phyloP scores from a whole-genome alignment of 345 rosid species.

The Dipteronia sinensis region DNA sequence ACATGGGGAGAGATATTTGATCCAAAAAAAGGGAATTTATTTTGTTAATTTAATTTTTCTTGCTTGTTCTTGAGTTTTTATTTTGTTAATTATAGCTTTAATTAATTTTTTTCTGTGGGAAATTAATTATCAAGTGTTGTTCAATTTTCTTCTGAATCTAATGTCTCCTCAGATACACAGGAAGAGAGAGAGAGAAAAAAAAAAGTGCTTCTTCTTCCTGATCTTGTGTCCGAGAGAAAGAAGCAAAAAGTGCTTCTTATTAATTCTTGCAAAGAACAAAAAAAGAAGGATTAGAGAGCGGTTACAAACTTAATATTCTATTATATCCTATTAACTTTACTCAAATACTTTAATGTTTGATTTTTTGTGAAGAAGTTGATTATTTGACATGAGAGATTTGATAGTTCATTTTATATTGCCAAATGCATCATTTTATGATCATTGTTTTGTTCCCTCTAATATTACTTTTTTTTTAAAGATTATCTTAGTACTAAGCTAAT shows the following conservation, averaged over 20 bases:
- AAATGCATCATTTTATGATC: constrained; percentile 17
- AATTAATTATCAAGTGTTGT: neutral
- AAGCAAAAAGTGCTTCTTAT: constrained; percentile 47
- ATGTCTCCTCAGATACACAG: constrained; percentile 10
- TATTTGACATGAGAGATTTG: constrained; percentile 15
- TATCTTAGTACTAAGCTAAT: neutral
- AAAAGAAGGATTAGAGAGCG: constrained; percentile 7
- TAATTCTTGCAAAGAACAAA: neutral
- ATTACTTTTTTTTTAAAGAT: neutral
- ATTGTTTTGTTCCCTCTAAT: constrained; percentile 4
- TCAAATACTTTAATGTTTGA: constrained; percentile 17
- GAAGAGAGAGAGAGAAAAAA: neutral
- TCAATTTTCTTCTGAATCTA: constrained; percentile 4
- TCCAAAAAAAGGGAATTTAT: constrained; percentile 29
- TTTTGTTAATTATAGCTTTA: neutral
- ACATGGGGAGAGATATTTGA: constrained; percentile 34
- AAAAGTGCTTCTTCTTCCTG: constrained; percentile 8
- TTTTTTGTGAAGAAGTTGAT: neutral
- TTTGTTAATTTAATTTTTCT: neutral
- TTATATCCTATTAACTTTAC: constrained; percentile 27
- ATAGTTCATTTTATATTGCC: neutral
- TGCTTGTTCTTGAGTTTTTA: too few relatives aligned
- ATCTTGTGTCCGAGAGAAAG: constrained; percentile 44
- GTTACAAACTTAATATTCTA: constrained; percentile 38
- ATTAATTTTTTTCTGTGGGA: neutral